Evolutionary conservation across 2,329 filamentous ascomycete genomes (phyloP).

Genomic region (Verticillium albo-atrum): DNA sequence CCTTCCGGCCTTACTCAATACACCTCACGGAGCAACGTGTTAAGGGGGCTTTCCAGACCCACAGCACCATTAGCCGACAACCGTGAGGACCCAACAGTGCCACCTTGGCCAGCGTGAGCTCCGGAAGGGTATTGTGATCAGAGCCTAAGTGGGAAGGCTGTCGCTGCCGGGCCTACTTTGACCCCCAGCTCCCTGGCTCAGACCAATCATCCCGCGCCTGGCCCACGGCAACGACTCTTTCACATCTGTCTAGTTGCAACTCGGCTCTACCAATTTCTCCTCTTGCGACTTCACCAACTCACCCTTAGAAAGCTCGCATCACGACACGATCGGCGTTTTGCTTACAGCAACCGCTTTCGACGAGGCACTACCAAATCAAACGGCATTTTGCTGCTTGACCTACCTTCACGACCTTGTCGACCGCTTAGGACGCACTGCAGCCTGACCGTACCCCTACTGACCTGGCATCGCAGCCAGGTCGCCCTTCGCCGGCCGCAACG

Average conservation of each 20-base stretch:
- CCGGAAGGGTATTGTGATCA: too few relatives aligned
- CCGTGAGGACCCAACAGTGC: not conserved
- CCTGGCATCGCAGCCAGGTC: not conserved
- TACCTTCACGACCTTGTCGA: not conserved
- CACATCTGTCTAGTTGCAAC: not conserved
- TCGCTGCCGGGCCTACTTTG: not conserved
- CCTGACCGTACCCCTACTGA: not conserved
- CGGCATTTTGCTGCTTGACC: not conserved
- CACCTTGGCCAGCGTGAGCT: not conserved
- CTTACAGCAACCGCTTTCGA: not conserved
- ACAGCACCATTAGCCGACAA: not conserved
- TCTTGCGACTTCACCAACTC: not conserved
- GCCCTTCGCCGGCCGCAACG: not conserved
- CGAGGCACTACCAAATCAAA: not conserved
- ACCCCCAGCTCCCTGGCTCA: not conserved
- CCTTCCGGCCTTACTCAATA: too few relatives aligned
- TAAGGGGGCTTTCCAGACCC: not conserved
- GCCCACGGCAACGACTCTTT: not conserved
- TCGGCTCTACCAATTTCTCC: not conserved
- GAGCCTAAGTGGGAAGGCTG: not conserved
- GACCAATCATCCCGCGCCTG: not conserved
- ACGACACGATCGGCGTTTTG: not conserved
- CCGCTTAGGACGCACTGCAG: not conserved
- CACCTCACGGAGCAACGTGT: too few relatives aligned
- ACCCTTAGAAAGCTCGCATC: not conserved